Base-by-base conservation (phyloP, 2,329 filamentous ascomycete species). In the Cercospora zeae-maydis region DNA sequence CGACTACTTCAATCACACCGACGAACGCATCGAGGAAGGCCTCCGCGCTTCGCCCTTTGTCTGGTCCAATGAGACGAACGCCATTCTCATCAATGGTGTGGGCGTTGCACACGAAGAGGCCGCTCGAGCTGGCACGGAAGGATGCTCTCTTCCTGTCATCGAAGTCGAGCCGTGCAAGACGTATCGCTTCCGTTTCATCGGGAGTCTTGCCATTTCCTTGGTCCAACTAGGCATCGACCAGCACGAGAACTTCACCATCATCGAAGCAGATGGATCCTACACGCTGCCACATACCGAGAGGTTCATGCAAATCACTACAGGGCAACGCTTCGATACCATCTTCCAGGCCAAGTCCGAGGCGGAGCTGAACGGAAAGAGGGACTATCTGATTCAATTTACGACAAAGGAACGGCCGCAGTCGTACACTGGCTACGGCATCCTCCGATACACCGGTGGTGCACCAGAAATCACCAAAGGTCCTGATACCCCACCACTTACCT, bases 141-240 rank as follows among this genome's bases (percentile, higher is more conserved):
- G 52, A 11, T 72, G 70, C 55, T 36, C 61, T 16, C 58, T 71
- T 8, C 69, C 80, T 4, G 76, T 85, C 3, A 83, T 89, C 63
- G 78, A 83, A 5, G 83, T 90, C 8, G 76, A 86, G 37, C 84
- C 86, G 0, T 82, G 78, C 10, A 85, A 81, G 70, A 85, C 82
- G 0, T 90, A 89, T 68, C 80, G 86, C 1, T 74, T 89, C 58
- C 80, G 87, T 9, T 84, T 86, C 69, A 81, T 89, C 47, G 84
- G 85, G 3, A 80, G 74, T 0, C 83, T 81, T 0, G 83, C 83
- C 0, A 75, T 88, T 16, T 85, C 83, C 0, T 78, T 84, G 65
- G 74, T 82, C 3, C 79, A 81, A 1, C 67, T 87, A 2, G 84
- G 77, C 0, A 81, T 89, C 42, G 84, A 88, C 64, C 80, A 72